phyloP scores from a whole-genome alignment of 495 filamentous ascomycete species.

The Amorphotheca resinae region DNA sequence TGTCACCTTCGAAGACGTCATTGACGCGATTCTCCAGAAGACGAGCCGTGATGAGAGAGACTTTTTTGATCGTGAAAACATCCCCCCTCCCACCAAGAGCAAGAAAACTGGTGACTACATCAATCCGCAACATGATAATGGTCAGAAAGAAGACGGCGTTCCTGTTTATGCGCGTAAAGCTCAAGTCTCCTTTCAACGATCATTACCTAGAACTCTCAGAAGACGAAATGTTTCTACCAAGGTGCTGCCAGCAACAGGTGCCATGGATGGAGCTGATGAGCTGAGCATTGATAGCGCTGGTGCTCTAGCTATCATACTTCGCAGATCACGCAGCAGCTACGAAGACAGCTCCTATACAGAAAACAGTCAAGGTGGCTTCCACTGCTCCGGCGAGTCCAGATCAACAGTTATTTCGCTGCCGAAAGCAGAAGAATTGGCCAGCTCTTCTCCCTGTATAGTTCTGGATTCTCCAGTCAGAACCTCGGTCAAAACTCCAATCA shows the following conservation, averaged over 20 bases:
- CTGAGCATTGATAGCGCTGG: background rate
- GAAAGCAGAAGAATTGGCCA: no score
- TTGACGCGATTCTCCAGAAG: slow-evolving; percentile 15
- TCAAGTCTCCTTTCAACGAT: background rate
- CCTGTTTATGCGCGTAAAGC: background rate
- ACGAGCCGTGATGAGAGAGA: slow-evolving; percentile 15
- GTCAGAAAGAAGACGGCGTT: slow-evolving; percentile 1
- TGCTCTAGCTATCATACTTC: background rate
- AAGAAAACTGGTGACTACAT: slow-evolving; percentile 7
- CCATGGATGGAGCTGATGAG: slow-evolving; percentile 12
- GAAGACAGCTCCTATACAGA: slow-evolving; percentile 13
- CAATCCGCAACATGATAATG: background rate
- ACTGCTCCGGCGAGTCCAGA: background rate
- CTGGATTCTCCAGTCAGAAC: background rate
- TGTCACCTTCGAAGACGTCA: slow-evolving; percentile 17
- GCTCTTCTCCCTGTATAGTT: no score
- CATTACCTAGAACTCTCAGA: background rate
- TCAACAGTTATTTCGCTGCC: no score
- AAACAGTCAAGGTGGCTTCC: slow-evolving; percentile 12
- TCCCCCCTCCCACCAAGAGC: slow-evolving; percentile 4
- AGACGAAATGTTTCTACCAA: background rate
- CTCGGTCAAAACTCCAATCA: background rate
- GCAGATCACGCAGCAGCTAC: background rate
- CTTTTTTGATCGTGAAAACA: slow-evolving; percentile 7
- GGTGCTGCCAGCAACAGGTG: background rate